phyloP scores from a whole-genome alignment of 169 alveolate species.

The Cystoisospora suis region DNA sequence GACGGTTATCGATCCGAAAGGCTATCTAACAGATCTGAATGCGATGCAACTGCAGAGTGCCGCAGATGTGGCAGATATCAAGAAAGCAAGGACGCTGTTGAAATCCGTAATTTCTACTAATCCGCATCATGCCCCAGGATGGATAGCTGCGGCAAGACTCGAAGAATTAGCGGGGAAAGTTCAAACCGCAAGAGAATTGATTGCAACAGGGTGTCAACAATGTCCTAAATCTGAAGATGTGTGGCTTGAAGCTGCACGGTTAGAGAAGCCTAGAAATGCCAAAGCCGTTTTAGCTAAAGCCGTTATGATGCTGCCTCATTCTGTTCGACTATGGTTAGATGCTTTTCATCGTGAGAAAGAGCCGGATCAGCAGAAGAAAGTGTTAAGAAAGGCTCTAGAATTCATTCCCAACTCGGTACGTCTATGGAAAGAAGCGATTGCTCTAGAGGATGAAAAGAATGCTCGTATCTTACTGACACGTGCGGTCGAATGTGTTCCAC shows the following conservation, averaged over 20 bases:
- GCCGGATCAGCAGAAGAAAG: conserved; percentile 84
- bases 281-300: conserved; percentile 90
- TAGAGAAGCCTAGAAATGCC: conserved; percentile 94
- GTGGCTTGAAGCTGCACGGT: conserved; percentile 98
- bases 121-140: conserved; percentile 96
- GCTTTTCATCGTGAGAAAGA: conserved; percentile 93
- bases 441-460: conserved; percentile 91
- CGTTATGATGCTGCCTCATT: conserved; percentile 80
- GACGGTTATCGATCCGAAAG: conserved; percentile 95
- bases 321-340: conserved; percentile 95
- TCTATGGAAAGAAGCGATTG: conserved; percentile 97
- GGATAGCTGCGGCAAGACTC: conserved; percentile 99
- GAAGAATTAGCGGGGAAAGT: conserved; percentile 96
- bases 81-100: conserved; percentile 87
- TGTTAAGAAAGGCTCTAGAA: conserved; percentile 94
- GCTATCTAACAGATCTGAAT: conserved; percentile 92
- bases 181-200: conserved; percentile 94
- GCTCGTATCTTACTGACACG: conserved; percentile 93
- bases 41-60: conserved; percentile 85
- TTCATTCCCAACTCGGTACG: conserved; percentile 95
- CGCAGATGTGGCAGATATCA: conserved; percentile 93
- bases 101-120: conserved; percentile 86
- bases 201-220: conserved; percentile 93
- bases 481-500: conserved; percentile 99
- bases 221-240: conserved; percentile 98